Evolutionary conservation across 768 basidiomycete species (phyloP), one percentile per base, ranked within the genome.

Genomic region (Lepiota venenata): DNA sequence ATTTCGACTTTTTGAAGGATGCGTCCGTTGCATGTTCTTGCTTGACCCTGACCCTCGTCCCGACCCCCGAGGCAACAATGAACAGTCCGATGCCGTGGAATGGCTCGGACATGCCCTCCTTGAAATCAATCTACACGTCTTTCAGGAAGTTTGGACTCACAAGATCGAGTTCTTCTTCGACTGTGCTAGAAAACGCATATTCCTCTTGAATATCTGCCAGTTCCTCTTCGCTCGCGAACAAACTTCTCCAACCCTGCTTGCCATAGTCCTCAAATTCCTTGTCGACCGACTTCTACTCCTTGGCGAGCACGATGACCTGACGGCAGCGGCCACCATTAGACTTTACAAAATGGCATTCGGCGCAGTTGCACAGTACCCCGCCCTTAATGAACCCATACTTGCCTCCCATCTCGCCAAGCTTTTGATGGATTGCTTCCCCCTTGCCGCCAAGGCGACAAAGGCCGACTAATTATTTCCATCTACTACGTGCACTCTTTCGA

Each of bases 271-370:
- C 56, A 81, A 85, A 32, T 92, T 91, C 70, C 80, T 99, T 49
- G 84, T 95, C 47, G 84, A 85, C 20, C 81, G 87, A 35, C 81
- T 99, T 14, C 88, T 86, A 15, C 70, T 85, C 38, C 80, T 99
- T 4, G 96, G 95, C 32, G 88, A 93, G 58, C 82, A 87, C 63
- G 88, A 93, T 58, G 88, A 92, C 60, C 76, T 83, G 58, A 84
- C 84, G 16, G 90, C 93, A 0, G 85, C 87, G 0, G 83, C 93
- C 11, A 88, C 90, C 9, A 88, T 99, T 57, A 84, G 93, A 47
- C 74, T 98, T 43, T 98, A 93, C 82, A 98, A 97, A 74, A 88
- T 97, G 82, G 87, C 93, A 12, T 99, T 98, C 69, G 78, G 80
- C 54, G 91, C 96, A 4, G 91, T 98, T 49, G 83, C 85, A 11